Evolutionary conservation across 345 rosid species (phyloP).

Genomic region (Eutrema heterophyllum): DNA sequence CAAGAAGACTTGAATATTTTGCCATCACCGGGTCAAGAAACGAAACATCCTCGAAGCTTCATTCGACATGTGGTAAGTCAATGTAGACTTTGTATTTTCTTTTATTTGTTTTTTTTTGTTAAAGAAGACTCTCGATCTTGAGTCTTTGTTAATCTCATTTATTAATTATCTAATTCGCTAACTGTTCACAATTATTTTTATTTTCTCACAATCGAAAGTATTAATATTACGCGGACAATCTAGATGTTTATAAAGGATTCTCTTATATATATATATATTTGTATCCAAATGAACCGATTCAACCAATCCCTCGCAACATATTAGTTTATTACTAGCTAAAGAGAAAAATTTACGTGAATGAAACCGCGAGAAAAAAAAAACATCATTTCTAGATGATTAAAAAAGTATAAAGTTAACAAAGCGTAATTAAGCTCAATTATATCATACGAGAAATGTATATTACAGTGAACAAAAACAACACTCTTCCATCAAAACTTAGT

Average conservation of each 20-base stretch:
- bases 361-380: neutral
- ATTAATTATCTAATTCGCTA: neutral
- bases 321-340: too few relatives aligned
- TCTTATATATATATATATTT: neutral
- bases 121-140: neutral
- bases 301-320: neutral
- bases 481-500: neutral
- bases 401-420: neutral
- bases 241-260: neutral
- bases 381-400: neutral
- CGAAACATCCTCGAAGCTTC: slow-evolving; percentile 9
- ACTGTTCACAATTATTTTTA: neutral
- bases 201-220: too few relatives aligned
- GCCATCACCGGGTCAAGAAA: neutral
- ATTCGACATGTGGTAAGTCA: neutral
- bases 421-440: neutral
- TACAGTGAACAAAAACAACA: neutral
- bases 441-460: neutral
- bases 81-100: neutral
- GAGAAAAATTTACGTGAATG: neutral
- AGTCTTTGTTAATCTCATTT: neutral
- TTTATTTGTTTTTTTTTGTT: neutral
- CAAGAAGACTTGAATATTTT: slow-evolving; percentile 1
- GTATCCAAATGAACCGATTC: neutral
- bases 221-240: neutral